These are phyloP conservation scores for Curvularia eragrostidis DNA, from an alignment of 2,329 filamentous ascomycete genomes.

Conservation along the genomic window DNA sequence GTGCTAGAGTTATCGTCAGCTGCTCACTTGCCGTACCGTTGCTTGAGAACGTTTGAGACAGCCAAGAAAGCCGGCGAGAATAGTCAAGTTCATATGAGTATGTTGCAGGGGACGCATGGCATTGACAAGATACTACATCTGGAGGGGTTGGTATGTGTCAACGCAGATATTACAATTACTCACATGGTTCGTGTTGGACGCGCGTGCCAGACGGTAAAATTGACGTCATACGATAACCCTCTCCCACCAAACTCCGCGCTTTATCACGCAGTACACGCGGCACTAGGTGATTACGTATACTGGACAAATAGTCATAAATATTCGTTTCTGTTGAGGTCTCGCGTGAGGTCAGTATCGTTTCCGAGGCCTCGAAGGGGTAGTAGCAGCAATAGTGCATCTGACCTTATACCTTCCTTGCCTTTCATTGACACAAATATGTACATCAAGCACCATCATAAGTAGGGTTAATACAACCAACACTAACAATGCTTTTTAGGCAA, in stretches of 20 bases:
- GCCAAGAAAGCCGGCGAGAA: constrained; percentile 2
- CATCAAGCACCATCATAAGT: background rate
- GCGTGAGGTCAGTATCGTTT: constrained; percentile 1
- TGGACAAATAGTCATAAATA: constrained; percentile 1
- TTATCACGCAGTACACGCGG: constrained; percentile 5
- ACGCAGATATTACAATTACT: background rate
- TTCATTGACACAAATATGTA: constrained; percentile 3
- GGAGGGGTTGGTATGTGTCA: background rate
- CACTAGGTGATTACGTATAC: constrained; percentile 3
- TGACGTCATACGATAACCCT: constrained; percentile 15
- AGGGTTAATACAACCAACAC: background rate
- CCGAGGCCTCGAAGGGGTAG: constrained; percentile 6
- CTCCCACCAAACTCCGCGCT: background rate
- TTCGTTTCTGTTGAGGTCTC: constrained; percentile 8
- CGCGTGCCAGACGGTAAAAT: constrained; percentile 7
- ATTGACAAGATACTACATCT: constrained; percentile 2
- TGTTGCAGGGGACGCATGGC: background rate
- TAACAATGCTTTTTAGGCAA: background rate
- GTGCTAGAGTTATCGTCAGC: constrained; percentile 15
- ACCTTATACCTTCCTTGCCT: constrained; percentile 7
- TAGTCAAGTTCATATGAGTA: background rate
- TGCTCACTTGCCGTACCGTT: constrained; percentile 18
- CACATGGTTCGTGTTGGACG: constrained; percentile 1
- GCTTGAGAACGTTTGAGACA: constrained; percentile 17
- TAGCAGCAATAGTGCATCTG: constrained; percentile 8